Evolutionary conservation across 257 asterid genomes (phyloP), one percentile per base, ranked within the genome.

Genomic region (Solanum lignicaule): DNA sequence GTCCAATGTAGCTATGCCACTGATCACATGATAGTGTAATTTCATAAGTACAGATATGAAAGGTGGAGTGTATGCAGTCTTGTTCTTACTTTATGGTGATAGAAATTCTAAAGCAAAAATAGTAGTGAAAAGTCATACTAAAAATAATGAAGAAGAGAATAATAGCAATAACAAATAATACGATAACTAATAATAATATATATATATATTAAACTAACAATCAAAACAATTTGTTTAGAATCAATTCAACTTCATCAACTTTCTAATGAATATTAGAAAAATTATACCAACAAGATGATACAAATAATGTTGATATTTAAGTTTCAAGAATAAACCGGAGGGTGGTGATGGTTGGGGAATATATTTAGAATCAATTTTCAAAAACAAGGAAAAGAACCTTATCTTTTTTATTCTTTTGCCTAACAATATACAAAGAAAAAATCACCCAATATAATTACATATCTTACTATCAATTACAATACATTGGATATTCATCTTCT

Each of bases 381-480:
- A 92, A 92, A 90, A 92, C 90, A 84, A 89, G 90, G 93, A 92
- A 91, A 93, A 89, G 90, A 89, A 89, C 87, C 90, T 88, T 88
- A 91, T 23, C 75, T 78, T 87, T 89, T 69, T 29, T 69, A 9
- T 68, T 68, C 75, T 29, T 69, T 69, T 29, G 38, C 75, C 23
- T 69, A 69, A 25, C 15, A 25, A 66, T 66, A 12, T 2, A 66
- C 33, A 5, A 25, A 25, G 20, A 66, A 25, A 25, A 25, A 66
- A 23, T 65, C 23, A 60, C 27, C 25, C 5, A 9, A 62, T 62
- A 23, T 11, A 65, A 25, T 66, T 66, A 12, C 35, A 25, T 25
- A 15, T 25, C 4, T 16, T 66, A 25, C 35, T 66, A 66, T 66
- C 3, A 66, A 66, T 66, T 66, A 27, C 6, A 3, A 66, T 66